Evolutionary conservation across 495 filamentous ascomycete genomes (phyloP).

Genomic region (Diplogelasinospora grovesii): DNA sequence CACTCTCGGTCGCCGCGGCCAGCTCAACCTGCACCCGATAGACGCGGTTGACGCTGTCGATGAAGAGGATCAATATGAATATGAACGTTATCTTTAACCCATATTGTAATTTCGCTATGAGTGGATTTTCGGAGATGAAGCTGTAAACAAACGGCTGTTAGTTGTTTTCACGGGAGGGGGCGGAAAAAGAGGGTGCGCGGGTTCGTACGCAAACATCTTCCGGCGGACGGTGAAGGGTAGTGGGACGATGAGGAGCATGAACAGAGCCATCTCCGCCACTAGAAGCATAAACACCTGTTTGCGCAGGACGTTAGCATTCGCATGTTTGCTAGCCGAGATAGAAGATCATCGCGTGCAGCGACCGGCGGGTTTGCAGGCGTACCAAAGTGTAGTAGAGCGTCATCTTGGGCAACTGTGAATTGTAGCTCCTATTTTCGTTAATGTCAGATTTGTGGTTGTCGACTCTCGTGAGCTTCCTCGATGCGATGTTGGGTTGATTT

Average conservation of each 20-base stretch:
- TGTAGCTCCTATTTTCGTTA: too few species aligned
- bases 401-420: slow-evolving; percentile 56
- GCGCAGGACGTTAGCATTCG: slow-evolving; percentile 20
- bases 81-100: slow-evolving; percentile 85
- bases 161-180: not conserved
- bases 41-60: slow-evolving; percentile 97
- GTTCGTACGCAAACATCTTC: slow-evolving; percentile 76
- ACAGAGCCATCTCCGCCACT: slow-evolving; percentile 88
- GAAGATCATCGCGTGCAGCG: not conserved
- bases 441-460: slow-evolving; percentile 1
- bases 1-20: slow-evolving; percentile 46
- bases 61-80: slow-evolving; percentile 95
- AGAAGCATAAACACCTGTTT: slow-evolving; percentile 87
- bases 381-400: slow-evolving; percentile 98
- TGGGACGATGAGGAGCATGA: slow-evolving; percentile 86
- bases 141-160: slow-evolving; percentile 13
- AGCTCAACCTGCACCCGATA: slow-evolving; percentile 93
- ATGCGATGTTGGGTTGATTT: not conserved
- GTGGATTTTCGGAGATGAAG: slow-evolving; percentile 77
- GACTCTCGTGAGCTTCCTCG: not conserved
- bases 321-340: not conserved
- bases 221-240: slow-evolving; percentile 80
- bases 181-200: not conserved
- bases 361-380: slow-evolving; percentile 49
- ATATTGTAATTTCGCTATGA: slow-evolving; percentile 47